Percentiles rank a stretch among this genome's conserved stretches.
Evolutionary conservation across 2,329 filamentous ascomycete species (phyloP).

Genomic region (Fusarium tricinctum): DNA sequence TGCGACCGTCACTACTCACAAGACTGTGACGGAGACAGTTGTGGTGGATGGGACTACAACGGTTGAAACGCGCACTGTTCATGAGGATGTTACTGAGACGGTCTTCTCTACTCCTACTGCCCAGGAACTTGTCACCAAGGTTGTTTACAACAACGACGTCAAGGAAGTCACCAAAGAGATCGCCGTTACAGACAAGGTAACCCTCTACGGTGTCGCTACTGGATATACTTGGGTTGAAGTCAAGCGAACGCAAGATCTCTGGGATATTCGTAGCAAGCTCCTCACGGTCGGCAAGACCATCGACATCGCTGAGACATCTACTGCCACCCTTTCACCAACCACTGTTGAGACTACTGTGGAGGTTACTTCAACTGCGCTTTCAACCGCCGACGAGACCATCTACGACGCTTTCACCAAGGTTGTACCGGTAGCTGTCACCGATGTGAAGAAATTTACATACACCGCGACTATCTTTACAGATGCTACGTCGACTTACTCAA

Average conservation of each 20-base stretch:
- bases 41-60: slow-evolving; percentile 4
- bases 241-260: slow-evolving; percentile 11
- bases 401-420: slow-evolving; percentile 7
- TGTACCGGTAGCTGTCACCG: slow-evolving; percentile 13
- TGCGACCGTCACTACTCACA: background rate
- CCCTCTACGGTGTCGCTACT: slow-evolving; percentile 9
- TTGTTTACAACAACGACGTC: slow-evolving; percentile 7
- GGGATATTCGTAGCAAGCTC: slow-evolving; percentile 9
- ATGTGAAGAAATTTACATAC: slow-evolving; percentile 25
- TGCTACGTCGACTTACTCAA: slow-evolving; percentile 8
- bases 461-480: slow-evolving; percentile 21
- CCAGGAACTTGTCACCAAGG: slow-evolving; percentile 4
- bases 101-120: slow-evolving; percentile 10
- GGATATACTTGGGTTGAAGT: slow-evolving; percentile 15
- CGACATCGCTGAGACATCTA: slow-evolving; percentile 2
- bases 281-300: slow-evolving; percentile 2
- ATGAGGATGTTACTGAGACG: slow-evolving; percentile 20
- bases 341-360: slow-evolving; percentile 21
- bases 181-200: slow-evolving; percentile 5
- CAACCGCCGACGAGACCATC: slow-evolving; percentile 12
- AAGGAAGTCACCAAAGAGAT: slow-evolving; percentile 11
- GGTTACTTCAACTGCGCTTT: slow-evolving; percentile 16
- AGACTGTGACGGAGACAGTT: slow-evolving; percentile 12
- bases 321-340: slow-evolving; percentile 7
- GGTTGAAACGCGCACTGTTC: slow-evolving; percentile 1